A percentile compares a stretch with the other conserved stretches of the same genome.
These are phyloP conservation scores for Mycena latifolia DNA, from an alignment of 768 basidiomycete genomes.

Conservation along the genomic window DNA sequence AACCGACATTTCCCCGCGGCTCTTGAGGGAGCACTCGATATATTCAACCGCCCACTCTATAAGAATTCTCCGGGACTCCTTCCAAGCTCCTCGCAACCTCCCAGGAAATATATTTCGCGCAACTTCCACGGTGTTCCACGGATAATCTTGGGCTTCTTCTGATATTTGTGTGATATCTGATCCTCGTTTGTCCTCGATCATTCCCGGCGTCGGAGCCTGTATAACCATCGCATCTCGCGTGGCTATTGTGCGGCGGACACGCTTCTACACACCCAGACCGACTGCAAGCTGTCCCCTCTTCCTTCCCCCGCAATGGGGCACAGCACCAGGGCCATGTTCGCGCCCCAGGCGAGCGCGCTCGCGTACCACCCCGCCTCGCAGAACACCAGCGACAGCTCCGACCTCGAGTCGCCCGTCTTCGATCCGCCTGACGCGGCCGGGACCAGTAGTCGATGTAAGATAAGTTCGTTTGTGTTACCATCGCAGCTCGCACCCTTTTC, in stretches of 20 bases:
- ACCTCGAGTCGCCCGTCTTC: slow-evolving; percentile 80
- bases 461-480: slow-evolving; percentile 57
- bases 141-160: background rate
- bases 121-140: no score
- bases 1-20: slow-evolving; percentile 18
- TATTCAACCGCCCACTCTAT: no score
- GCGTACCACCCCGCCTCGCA: slow-evolving; percentile 47
- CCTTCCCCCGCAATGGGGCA: slow-evolving; percentile 29
- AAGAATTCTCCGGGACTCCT: no score
- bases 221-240: slow-evolving; percentile 33
- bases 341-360: background rate
- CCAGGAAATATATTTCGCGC: no score
- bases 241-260: slow-evolving; percentile 34
- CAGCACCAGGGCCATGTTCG: slow-evolving; percentile 12
- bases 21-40: background rate
- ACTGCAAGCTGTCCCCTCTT: slow-evolving; percentile 11
- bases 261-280: slow-evolving; percentile 10
- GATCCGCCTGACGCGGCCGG: slow-evolving; percentile 59
- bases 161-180: slow-evolving; percentile 13
- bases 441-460: slow-evolving; percentile 62
- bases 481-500: slow-evolving; percentile 54
- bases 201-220: slow-evolving; percentile 24
- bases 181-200: slow-evolving; percentile 17
- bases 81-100: no score
- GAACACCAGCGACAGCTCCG: slow-evolving; percentile 83